These are phyloP conservation scores for Cladosporium sp. DNA, from an alignment of 2,329 filamentous ascomycete species.

Conservation along the genomic window DNA sequence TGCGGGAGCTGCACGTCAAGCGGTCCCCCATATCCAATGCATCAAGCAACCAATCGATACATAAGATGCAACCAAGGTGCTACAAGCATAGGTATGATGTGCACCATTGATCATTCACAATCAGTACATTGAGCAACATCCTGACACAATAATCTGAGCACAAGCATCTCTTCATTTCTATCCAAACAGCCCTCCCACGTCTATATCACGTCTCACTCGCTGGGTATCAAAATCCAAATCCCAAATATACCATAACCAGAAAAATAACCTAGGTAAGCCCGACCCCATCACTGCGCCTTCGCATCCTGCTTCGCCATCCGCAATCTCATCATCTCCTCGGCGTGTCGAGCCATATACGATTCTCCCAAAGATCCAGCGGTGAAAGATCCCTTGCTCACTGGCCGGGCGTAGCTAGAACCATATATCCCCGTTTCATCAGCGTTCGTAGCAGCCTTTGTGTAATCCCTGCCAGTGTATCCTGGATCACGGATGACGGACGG, in stretches of 20 bases:
- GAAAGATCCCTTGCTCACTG: constrained; percentile 20
- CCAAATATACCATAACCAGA: background rate
- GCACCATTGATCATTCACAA: too few species aligned
- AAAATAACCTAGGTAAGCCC: background rate
- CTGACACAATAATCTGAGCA: background rate
- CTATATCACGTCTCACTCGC: background rate
- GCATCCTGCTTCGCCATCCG: constrained; percentile 4
- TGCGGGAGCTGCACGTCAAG: too few species aligned
- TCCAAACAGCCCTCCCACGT: background rate
- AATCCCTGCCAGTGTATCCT: constrained; percentile 22
- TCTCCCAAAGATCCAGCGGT: constrained; percentile 31
- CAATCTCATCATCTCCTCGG: constrained; percentile 19
- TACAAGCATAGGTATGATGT: too few species aligned
- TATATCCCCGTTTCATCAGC: constrained; percentile 26
- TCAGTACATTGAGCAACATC: too few species aligned
- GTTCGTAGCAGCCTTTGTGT: constrained; percentile 21
- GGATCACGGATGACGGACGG: constrained; percentile 30
- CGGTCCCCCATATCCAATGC: too few species aligned
- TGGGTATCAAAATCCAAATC: constrained; percentile 2
- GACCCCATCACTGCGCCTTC: background rate
- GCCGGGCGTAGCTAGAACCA: constrained; percentile 20
- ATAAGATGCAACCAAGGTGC: too few species aligned
- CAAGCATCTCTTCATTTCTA: background rate
- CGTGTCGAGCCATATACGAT: constrained; percentile 32
- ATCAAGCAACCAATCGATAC: too few species aligned